Conservation (phyloP, 1,284 basidiomycete species). For the Peniophora sp. region DNA sequence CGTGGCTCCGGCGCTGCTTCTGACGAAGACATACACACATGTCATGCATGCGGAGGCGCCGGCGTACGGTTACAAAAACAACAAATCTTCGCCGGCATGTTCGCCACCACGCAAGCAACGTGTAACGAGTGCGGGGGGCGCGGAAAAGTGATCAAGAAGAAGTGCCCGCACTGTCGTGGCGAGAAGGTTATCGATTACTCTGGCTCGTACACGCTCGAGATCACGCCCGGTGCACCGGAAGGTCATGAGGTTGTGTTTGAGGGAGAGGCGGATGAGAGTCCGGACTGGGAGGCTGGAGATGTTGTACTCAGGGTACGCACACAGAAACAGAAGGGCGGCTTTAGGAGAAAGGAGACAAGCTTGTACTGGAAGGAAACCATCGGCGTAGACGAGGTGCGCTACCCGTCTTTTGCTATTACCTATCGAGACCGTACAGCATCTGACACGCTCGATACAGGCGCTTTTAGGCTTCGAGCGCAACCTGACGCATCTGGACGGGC, state of each 20-base stretch:
- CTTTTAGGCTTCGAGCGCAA: conserved; percentile 78
- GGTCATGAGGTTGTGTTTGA: conserved; percentile 88
- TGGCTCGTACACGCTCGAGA: conserved; percentile 73
- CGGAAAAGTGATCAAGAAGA: conserved; percentile 68
- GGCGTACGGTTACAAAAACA: conserved; percentile 83
- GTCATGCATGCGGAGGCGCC: conserved; percentile 73
- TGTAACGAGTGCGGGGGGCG: conserved; percentile 80
- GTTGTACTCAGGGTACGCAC: conserved; percentile 79
- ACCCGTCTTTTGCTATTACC: too few species aligned
- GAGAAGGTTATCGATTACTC: conserved; percentile 79
- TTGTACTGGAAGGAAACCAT: conserved; percentile 88
- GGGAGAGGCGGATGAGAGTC: conserved; percentile 88
- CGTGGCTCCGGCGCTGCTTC: conserved; percentile 87
- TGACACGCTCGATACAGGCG: conserved; percentile 39
- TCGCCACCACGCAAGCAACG: conserved; percentile 71
- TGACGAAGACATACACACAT: conserved; percentile 77
- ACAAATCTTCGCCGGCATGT: conserved; percentile 95
- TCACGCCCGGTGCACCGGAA: conserved; percentile 85
- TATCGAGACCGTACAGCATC: neutral
- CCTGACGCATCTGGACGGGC: conserved; percentile 85
- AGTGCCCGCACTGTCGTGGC: conserved; percentile 79
- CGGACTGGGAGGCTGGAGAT: conserved; percentile 90
- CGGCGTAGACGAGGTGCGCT: conserved; percentile 76
- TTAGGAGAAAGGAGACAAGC: conserved; percentile 81
- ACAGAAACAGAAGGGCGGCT: conserved; percentile 68